phyloP scores from a whole-genome alignment of 192 early-diverging fungal species.

The Allomyces arbusculus region DNA sequence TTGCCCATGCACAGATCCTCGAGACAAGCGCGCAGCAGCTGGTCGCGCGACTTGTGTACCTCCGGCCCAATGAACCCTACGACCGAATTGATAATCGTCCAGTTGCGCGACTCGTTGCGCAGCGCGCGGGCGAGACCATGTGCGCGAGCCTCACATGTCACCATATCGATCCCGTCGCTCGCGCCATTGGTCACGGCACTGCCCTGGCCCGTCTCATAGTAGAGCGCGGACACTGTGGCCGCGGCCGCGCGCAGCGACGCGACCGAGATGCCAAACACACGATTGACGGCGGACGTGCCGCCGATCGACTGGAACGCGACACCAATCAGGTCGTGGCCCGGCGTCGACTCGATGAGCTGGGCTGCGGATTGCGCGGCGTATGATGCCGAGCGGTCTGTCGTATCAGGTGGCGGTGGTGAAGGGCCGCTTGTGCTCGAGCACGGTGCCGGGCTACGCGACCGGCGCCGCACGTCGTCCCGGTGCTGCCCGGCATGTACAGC shows the following conservation, averaged over 20 bases:
- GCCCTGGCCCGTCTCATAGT: constrained; percentile 2
- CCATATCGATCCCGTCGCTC: background rate
- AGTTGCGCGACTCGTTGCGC: background rate
- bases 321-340: background rate
- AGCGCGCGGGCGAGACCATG: background rate
- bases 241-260: background rate
- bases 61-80: constrained; percentile 1
- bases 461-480: background rate
- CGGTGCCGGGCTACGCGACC: no score
- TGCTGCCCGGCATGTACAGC: background rate
- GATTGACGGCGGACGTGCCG: background rate
- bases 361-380: background rate
- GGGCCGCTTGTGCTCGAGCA: no score
- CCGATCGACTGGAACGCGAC: constrained; percentile 1
- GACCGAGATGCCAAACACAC: background rate
- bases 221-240: background rate
- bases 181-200: background rate
- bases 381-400: background rate
- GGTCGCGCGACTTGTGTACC: background rate
- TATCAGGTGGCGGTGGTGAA: no score
- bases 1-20: constrained; percentile 1
- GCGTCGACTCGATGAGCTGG: background rate
- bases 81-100: background rate
- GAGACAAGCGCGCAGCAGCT: constrained; percentile 2
- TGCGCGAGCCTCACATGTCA: background rate